Conservation (phyloP, 306 rosid species). For the Vicia villosa region DNA sequence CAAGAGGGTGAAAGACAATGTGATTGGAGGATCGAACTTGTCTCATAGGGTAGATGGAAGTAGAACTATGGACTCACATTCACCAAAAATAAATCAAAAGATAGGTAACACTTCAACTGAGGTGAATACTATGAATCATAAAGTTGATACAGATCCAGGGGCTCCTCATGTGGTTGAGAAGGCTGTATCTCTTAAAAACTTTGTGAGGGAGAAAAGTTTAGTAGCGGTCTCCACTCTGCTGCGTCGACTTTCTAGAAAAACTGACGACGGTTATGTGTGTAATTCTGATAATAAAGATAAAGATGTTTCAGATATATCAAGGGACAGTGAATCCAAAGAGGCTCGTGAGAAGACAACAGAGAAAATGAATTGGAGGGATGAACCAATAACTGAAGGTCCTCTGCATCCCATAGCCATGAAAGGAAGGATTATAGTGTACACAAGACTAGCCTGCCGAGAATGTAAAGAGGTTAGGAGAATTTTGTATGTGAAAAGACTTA, state of each 20-base stretch:
- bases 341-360: slow-evolving; percentile 40
- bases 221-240: slow-evolving; percentile 68
- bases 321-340: slow-evolving; percentile 45
- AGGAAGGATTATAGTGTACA: slow-evolving; percentile 77
- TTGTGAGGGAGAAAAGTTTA: slow-evolving; percentile 64
- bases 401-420: slow-evolving; percentile 48
- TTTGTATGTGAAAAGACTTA: slow-evolving; percentile 64
- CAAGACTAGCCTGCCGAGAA: slow-evolving; percentile 73
- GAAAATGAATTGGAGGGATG: slow-evolving; percentile 43
- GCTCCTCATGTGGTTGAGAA: slow-evolving; percentile 65
- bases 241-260: slow-evolving; percentile 70
- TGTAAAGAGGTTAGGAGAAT: slow-evolving; percentile 69
- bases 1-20: slow-evolving; percentile 30
- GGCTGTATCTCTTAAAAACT: slow-evolving; percentile 70
- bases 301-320: slow-evolving; percentile 41
- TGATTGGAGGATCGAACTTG: slow-evolving; percentile 8
- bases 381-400: slow-evolving; percentile 39
- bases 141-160: slow-evolving; percentile 64
- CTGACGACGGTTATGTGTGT: slow-evolving; percentile 40
- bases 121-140: slow-evolving; percentile 64
- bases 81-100: background rate
- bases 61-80: background rate
- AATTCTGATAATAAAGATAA: slow-evolving; percentile 39
- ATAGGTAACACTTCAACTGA: slow-evolving; percentile 42
- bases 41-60: slow-evolving; percentile 19